Base-by-base conservation (phyloP, 768 basidiomycete species). In the Tulasnella sp. region DNA sequence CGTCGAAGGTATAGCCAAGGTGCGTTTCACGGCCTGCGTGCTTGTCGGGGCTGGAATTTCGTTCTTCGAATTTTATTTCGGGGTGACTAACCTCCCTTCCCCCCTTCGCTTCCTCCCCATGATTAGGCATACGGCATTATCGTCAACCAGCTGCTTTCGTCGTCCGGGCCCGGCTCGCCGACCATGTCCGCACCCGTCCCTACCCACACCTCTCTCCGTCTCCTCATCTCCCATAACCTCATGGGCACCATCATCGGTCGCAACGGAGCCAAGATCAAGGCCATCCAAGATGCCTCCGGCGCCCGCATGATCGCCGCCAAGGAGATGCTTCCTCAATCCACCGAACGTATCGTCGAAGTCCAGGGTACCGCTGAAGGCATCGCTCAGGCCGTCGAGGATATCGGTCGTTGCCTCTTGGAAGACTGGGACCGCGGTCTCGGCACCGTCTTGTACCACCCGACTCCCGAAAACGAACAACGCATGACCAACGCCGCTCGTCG, bases 211-310 rank as follows among this genome's bases (percentile, higher is more conserved):
- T 92, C 95, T 74, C 90, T 99, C 81, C 93, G 95, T 74, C 94
- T 99, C 76, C 86, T 99, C 78, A 95, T 99, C 83, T 96, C 95
- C 62, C 97, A 99, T 84, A 96, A 98, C 82, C 86, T 99, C 76
- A 99, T 99, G 97, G 97, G 97, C 69, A 95, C 94, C 74, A 91
- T 99, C 83, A 98, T 98, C 77, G 97, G 97, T 77, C 90, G 95
- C 75, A 90, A 83, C 69, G 97, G 97, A 77, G 88, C 93, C 80
- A 98, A 97, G 87, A 98, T 99, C 81, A 98, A 98, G 83, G 92
- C 94, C 78, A 98, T 99, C 79, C 97, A 99, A 80, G 96, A 98
- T 80, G 83, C 86, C 63, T 96, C 96, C 42, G 94, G 95, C 67
- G 95, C 94, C 22, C 91, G 97, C 71, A 99, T 99, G 95, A 91